Base-by-base conservation (phyloP, 176 grass and related monocot species). In the Avena eriantha region DNA sequence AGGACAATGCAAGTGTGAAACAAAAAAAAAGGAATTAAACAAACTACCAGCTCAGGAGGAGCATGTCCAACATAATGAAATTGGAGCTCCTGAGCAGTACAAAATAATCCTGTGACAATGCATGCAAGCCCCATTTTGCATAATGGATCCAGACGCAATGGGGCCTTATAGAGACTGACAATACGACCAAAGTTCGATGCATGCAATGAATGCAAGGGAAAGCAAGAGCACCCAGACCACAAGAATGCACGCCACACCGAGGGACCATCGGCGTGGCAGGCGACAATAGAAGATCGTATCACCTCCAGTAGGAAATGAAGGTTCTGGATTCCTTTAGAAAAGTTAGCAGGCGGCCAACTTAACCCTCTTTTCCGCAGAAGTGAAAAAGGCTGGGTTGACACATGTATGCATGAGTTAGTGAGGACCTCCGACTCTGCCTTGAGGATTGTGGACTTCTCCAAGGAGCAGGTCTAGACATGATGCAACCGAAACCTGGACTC, bases 351-450 rank as follows among this genome's bases (percentile, higher is more conserved):
- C 24, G 47, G 90, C 90, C 86, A 88, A 88, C 86, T 92, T 88
- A 88, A 88, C 90, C 90, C 78, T 88, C 82, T 64, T 85, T 84
- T 88, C 19, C 64, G 1, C 82, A 15, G 19, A 82, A 17, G 86
- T 81, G 82, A 80, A 71, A 69, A 82, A 85, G 82, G 71, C 63
- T 7, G 63, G 86, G 86, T 60, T 88, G 86, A 92, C 86, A 82
- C 82, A 87, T 87, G 85, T 93, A 90, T 88, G 85, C 88, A 90
- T 85, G 75, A 92, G 88, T 93, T 90, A 93, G 91, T 89, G 76
- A 84, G 68, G 84, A 92, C 91, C 87, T 89, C 81, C 22, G 78
- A 92, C 86, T 82, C 90, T 92, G 86, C 86, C 82, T 79, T 26
- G 81, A 82, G 83, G 82, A 92, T 79, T 66, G 4, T 71, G 63